These are phyloP conservation scores for Epicoccum sorghinum DNA, from an alignment of 2,329 filamentous ascomycete species.

Conservation along the genomic window DNA sequence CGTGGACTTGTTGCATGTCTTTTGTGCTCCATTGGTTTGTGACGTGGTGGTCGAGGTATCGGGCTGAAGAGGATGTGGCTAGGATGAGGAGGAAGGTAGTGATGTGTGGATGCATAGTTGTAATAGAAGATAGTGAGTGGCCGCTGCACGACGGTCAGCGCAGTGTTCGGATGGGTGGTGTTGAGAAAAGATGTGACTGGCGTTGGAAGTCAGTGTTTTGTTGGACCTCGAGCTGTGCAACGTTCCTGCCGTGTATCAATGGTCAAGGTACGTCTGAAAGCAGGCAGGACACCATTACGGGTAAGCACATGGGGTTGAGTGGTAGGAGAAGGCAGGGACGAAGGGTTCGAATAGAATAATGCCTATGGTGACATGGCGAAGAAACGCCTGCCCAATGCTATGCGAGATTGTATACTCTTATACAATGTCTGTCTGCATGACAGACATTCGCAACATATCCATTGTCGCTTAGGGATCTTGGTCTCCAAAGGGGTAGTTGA, in stretches of 20 bases:
- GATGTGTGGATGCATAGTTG: constrained; percentile 7
- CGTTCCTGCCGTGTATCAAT: too few species aligned
- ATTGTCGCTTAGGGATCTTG: constrained; percentile 30
- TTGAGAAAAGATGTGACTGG: not conserved
- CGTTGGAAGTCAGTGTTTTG: not conserved
- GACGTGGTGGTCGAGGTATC: not conserved
- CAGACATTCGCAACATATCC: not conserved
- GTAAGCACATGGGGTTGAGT: not conserved
- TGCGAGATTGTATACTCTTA: not conserved
- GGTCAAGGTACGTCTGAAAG: too few species aligned
- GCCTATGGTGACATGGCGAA: not conserved
- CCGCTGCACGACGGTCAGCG: not conserved
- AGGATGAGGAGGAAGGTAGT: constrained; percentile 3
- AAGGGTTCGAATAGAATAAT: not conserved
- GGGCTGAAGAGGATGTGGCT: not conserved
- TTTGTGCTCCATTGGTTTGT: not conserved
- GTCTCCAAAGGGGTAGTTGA: constrained; percentile 93
- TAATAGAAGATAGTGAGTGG: constrained; percentile 4
- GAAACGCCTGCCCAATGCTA: constrained; percentile 5
- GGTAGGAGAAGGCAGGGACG: not conserved
- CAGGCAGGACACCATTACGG: too few species aligned
- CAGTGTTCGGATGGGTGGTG: not conserved
- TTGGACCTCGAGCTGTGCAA: too few species aligned
- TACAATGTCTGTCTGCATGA: not conserved
- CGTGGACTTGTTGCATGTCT: not conserved